Evolutionary conservation across 2,329 filamentous ascomycete genomes (phyloP).

Genomic region (Seiridium unicorne): DNA sequence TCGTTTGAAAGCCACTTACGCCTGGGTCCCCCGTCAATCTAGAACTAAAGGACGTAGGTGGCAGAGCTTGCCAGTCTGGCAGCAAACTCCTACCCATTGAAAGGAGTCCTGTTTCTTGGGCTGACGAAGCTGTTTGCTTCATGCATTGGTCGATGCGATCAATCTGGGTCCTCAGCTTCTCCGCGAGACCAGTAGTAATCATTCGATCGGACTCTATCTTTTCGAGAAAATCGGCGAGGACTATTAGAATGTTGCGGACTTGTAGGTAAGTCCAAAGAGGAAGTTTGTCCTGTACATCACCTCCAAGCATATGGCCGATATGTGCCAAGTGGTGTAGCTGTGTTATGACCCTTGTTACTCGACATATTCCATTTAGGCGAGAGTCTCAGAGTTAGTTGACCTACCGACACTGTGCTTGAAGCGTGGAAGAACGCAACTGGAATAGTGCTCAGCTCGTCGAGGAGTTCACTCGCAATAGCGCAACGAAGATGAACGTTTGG

Average conservation of each 20-base stretch:
- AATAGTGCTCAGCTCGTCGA: background rate
- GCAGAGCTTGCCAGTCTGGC: background rate
- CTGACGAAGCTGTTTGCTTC: background rate
- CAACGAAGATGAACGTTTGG: background rate
- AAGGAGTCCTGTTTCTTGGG: background rate
- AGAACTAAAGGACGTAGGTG: background rate
- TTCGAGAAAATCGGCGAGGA: background rate
- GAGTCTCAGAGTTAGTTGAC: background rate
- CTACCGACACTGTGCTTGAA: background rate
- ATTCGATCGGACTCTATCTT: constrained; percentile 2
- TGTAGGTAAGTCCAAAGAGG: background rate
- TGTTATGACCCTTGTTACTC: background rate
- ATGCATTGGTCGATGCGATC: background rate
- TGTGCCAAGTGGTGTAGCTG: background rate
- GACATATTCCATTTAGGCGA: background rate
- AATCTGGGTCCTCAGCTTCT: background rate
- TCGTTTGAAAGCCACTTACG: background rate
- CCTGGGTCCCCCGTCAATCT: background rate
- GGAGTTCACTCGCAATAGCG: constrained; percentile 1
- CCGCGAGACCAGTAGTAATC: constrained; percentile 1
- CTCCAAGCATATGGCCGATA: background rate
- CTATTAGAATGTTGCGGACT: background rate
- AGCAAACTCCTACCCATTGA: background rate
- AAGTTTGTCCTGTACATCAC: background rate
- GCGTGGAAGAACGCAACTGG: background rate